Evolutionary conservation across 1,284 basidiomycete species (phyloP), one percentile per base, ranked within the genome.

Genomic region (Austropuccinia psidii): DNA sequence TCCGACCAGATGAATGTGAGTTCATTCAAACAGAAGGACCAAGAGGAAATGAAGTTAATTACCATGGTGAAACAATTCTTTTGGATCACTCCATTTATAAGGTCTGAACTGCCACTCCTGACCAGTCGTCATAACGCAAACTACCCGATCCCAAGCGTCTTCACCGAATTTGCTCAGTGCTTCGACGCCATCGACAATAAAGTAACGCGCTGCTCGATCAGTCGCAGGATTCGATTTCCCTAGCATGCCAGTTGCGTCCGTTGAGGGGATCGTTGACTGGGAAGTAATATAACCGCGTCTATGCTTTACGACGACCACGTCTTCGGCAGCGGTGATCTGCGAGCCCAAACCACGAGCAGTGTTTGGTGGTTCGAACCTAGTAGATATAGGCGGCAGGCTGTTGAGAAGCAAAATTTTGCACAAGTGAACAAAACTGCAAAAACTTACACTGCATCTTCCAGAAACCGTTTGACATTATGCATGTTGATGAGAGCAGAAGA

Each of bases 71-170:
- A 98, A 98, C 33, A 98, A 82, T 69, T 89, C 86, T 75, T 88
- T 87, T 0, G 95, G 94, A 77, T 98, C 93, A 64, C 85, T 88
- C 94, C 94, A 98, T 80, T 93, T 93, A 83, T 98, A 98, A 35
- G 90, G 88, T 76, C 89, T 86, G 83, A 98, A 98, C 81, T 98
- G 95, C 95, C 95, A 98, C 61, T 89, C 88, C 78, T 98, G 95
- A 1, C 95, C 95, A 0, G 93, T 98, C 1, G 95, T 98, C 85
- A 97, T 89, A 13, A 98, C 95, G 77, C 92, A 95, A 4, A 97
- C 88, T 5, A 98, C 96, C 29, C 95, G 86, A 75, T 95, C 91
- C 93, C 93, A 95, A 5, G 91, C 89, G 76, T 94, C 92, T 35
- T 88, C 84, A 0, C 92, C 93, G 77, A 97, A 91, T 81, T 96